phyloP scores from a whole-genome alignment of 352 stramenopile species.

The Blastocystis sp. region DNA sequence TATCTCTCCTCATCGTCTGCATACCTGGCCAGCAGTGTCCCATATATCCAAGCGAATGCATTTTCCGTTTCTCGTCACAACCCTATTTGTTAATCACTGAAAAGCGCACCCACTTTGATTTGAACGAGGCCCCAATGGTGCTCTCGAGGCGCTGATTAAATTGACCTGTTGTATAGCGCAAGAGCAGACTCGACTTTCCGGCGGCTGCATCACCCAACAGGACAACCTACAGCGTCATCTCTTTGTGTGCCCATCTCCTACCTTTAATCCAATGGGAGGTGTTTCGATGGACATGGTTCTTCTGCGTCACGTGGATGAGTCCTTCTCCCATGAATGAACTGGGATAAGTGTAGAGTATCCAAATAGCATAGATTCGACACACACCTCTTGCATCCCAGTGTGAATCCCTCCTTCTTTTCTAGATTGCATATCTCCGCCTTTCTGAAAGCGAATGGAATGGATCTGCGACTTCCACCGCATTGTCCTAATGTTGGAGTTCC shows the following conservation, averaged over 20 bases:
- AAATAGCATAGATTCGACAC: too few relatives aligned
- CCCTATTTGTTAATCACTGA: constrained; percentile 2
- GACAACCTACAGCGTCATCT: constrained; percentile 31
- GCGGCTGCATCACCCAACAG: constrained; percentile 54
- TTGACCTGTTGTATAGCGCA: constrained; percentile 52
- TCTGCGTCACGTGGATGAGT: background rate
- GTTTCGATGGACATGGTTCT: constrained; percentile 20
- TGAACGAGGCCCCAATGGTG: constrained; percentile 62
- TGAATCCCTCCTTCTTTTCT: too few relatives aligned
- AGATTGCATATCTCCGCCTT: too few relatives aligned
- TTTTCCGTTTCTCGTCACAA: background rate
- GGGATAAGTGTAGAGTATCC: too few relatives aligned
- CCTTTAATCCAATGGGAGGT: constrained; percentile 32
- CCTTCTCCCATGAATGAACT: too few relatives aligned
- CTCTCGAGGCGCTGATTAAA: constrained; percentile 56
- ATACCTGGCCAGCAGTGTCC: constrained; percentile 61
- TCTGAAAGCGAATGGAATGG: too few relatives aligned
- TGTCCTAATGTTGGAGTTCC: too few relatives aligned
- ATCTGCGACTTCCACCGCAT: too few relatives aligned
- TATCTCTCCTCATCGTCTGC: background rate
- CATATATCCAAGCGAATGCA: constrained; percentile 60
- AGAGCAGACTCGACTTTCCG: constrained; percentile 61
- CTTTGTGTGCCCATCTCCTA: background rate
- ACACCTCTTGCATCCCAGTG: too few relatives aligned
- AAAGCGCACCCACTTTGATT: constrained; percentile 37